phyloP scores from a whole-genome alignment of 495 filamentous ascomycete genomes.

The Evansstolkia leycettana region DNA sequence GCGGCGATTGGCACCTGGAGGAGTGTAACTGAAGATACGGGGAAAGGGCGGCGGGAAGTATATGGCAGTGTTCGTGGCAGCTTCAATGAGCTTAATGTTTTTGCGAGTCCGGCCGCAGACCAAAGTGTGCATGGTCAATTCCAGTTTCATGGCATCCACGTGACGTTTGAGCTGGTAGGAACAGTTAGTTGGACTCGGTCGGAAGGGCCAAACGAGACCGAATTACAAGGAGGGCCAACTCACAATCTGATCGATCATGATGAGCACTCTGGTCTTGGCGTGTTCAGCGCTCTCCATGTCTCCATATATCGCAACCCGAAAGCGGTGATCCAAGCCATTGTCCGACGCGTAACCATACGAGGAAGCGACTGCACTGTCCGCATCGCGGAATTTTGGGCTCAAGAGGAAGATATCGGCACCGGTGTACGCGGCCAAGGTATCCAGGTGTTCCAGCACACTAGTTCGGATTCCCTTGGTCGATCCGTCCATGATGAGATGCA shows the following conservation, averaged over 20 bases:
- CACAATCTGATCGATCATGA: slow-evolving; percentile 97
- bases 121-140: slow-evolving; percentile 76
- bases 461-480: slow-evolving; percentile 50
- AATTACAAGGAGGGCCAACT: too few relatives aligned
- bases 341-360: slow-evolving; percentile 58
- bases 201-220: slow-evolving; percentile 7
- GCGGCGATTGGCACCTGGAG: slow-evolving; percentile 62
- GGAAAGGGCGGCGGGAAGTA: slow-evolving; percentile 95
- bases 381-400: slow-evolving; percentile 56
- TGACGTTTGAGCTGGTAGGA: slow-evolving; percentile 63
- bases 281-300: slow-evolving; percentile 92
- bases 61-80: slow-evolving; percentile 84
- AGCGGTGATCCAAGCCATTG: slow-evolving; percentile 60
- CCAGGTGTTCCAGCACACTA: slow-evolving; percentile 70
- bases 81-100: slow-evolving; percentile 95
- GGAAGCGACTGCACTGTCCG: slow-evolving; percentile 37
- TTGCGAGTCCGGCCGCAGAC: slow-evolving; percentile 85
- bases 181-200: slow-evolving; percentile 3
- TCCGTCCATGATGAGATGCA: slow-evolving; percentile 68
- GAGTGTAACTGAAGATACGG: slow-evolving; percentile 75
- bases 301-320: slow-evolving; percentile 86
- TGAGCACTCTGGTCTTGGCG: slow-evolving; percentile 88
- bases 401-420: slow-evolving; percentile 94
- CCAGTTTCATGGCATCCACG: slow-evolving; percentile 71
- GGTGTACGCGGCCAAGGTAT: slow-evolving; percentile 70